Percentiles rank a stretch among this genome's conserved stretches.
These are phyloP conservation scores for Dioscorea dumetorum DNA, from an alignment of 106 monocot species.

Conservation along the genomic window DNA sequence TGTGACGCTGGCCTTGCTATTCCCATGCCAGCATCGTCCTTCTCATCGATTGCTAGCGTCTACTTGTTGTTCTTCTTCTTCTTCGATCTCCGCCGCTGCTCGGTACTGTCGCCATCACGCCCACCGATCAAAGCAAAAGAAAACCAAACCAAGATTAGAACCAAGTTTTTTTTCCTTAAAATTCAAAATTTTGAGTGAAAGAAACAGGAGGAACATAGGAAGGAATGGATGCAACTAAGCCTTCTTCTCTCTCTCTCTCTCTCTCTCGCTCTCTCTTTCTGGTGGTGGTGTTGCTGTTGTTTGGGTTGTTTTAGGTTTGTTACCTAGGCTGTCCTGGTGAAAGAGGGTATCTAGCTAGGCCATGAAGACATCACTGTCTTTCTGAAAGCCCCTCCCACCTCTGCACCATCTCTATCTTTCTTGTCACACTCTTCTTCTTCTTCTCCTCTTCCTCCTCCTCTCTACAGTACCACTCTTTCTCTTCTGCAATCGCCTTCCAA, in stretches of 20 bases:
- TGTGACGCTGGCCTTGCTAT: conserved; percentile 36
- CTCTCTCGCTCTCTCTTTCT: background rate
- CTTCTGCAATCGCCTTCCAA: conserved; percentile 48
- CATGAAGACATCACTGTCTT: conserved; percentile 41
- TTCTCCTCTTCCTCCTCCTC: conserved; percentile 2
- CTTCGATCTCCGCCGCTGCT: conserved; percentile 1
- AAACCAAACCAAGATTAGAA: no score
- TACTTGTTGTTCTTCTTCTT: background rate
- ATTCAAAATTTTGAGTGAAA: no score
- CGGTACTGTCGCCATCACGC: background rate
- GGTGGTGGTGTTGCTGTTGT: background rate
- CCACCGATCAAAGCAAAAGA: background rate
- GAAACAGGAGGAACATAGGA: no score
- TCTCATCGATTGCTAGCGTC: conserved; percentile 15
- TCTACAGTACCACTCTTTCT: conserved; percentile 12
- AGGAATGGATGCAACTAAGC: no score
- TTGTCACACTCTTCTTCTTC: conserved; percentile 5
- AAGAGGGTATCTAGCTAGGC: background rate
- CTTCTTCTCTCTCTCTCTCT: background rate
- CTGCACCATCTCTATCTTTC: conserved; percentile 6
- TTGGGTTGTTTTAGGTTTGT: background rate
- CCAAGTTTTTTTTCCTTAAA: background rate
- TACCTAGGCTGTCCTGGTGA: conserved; percentile 3
- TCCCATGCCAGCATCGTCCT: conserved; percentile 45
- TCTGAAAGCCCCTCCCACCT: conserved; percentile 29